Percentiles rank a stretch among this genome's conserved stretches.
phyloP scores from a whole-genome alignment of 1,139 yeast species.

The Pichia norvegensis region DNA sequence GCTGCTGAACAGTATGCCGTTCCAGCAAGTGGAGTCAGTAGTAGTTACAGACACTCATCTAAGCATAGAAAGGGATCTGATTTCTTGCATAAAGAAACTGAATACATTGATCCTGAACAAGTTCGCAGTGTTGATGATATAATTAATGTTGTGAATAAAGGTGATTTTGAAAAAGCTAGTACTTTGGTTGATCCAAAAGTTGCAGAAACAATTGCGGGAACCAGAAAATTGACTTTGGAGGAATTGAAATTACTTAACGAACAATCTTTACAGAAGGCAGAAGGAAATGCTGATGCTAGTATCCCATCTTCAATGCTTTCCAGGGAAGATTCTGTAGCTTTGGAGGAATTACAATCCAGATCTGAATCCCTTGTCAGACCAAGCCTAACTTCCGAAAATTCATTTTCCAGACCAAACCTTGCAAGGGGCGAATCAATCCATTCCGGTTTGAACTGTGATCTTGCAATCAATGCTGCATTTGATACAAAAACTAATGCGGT shows the following conservation, averaged over 20 bases:
- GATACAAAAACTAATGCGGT: constrained; percentile 6
- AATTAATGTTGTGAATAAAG: constrained; percentile 22
- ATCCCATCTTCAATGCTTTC: constrained; percentile 35
- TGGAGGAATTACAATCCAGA: constrained; percentile 26
- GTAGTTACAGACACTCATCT: constrained; percentile 9
- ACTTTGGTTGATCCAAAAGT: constrained; percentile 16
- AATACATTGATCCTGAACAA: constrained; percentile 20
- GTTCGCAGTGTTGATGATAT: constrained; percentile 25
- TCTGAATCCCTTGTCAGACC: constrained; percentile 14
- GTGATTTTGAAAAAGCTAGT: constrained; percentile 17
- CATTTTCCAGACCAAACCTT: constrained; percentile 42
- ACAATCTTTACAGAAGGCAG: constrained; percentile 28
- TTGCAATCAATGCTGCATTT: constrained; percentile 9
- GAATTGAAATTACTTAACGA: constrained; percentile 11
- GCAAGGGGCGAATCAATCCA: constrained; percentile 64
- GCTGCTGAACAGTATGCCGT: constrained; percentile 27
- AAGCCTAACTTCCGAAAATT: constrained; percentile 27
- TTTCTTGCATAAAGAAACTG: constrained; percentile 6
- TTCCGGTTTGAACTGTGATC: constrained; percentile 30
- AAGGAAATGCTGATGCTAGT: constrained; percentile 28
- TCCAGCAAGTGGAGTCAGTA: constrained; percentile 26
- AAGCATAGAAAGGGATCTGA: constrained; percentile 8
- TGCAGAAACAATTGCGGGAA: constrained; percentile 19
- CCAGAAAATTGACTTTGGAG: constrained; percentile 3
- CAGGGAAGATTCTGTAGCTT: constrained; percentile 38